Conservation (phyloP, 345 rosid genomes). For the Ricinus communis region DNA sequence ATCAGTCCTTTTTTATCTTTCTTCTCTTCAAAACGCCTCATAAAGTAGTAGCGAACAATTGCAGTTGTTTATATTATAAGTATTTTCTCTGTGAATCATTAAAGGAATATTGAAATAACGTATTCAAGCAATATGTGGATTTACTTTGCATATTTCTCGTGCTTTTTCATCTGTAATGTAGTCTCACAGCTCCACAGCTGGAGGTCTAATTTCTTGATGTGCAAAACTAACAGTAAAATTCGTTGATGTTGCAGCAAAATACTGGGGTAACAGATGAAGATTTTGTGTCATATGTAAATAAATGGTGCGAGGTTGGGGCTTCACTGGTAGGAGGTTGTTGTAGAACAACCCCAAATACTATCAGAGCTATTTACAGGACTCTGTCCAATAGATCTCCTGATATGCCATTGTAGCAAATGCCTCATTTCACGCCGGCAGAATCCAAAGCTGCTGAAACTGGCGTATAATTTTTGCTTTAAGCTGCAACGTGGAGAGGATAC, state of each 20-base stretch:
- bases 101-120: no score
- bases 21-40: no score
- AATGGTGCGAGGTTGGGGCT: conserved; percentile 68
- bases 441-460: conserved; percentile 4
- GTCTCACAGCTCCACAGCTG: background rate
- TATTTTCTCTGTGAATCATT: no score
- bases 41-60: no score
- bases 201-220: no score
- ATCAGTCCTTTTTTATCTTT: no score
- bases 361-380: conserved; percentile 52
- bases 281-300: conserved; percentile 63
- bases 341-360: conserved; percentile 61
- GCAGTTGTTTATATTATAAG: no score
- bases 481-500: background rate
- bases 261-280: conserved; percentile 71
- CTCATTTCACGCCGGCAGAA: background rate
- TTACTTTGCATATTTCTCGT: no score
- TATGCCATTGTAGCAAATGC: conserved; percentile 3
- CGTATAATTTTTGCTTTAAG: background rate
- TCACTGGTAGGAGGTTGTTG: conserved; percentile 62
- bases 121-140: no score
- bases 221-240: background rate
- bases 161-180: background rate
- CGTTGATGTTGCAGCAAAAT: conserved; percentile 49
- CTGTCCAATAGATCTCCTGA: conserved; percentile 39